These are phyloP conservation scores for Penicillium oxalicum DNA, from an alignment of 2,329 filamentous ascomycete genomes.

Conservation along the genomic window DNA sequence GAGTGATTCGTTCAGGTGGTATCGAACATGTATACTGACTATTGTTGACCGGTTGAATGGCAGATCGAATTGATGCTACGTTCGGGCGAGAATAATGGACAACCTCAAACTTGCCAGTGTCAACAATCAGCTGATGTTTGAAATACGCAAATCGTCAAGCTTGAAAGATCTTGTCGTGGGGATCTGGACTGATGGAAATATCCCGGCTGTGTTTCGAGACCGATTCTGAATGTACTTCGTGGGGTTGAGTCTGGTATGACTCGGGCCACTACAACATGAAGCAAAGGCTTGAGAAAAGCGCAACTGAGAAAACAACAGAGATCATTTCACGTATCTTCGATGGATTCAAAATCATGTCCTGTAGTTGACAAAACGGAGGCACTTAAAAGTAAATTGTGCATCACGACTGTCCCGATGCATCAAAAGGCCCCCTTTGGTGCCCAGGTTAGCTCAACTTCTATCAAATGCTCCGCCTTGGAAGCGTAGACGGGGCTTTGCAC, in stretches of 20 bases:
- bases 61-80: conserved; percentile 4
- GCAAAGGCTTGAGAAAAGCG: too few relatives aligned
- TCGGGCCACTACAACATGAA: too few relatives aligned
- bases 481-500: conserved; percentile 32
- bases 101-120: not conserved
- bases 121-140: not conserved
- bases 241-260: too few relatives aligned
- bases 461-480: conserved; percentile 26
- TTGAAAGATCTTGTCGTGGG: not conserved
- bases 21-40: too few relatives aligned
- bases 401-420: not conserved
- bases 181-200: too few relatives aligned
- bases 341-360: too few relatives aligned
- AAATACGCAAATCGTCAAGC: not conserved
- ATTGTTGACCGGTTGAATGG: not conserved
- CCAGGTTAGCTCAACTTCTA: conserved; percentile 33
- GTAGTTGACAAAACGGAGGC: too few relatives aligned
- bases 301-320: too few relatives aligned
- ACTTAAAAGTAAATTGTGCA: not conserved
- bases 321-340: too few relatives aligned
- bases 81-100: not conserved
- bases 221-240: too few relatives aligned
- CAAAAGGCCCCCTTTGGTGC: conserved; percentile 10
- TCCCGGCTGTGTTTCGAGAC: too few relatives aligned
- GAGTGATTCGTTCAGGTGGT: not conserved